Evolutionary conservation across 2,329 filamentous ascomycete genomes (phyloP).

Genomic region (Penicillium digitatum): DNA sequence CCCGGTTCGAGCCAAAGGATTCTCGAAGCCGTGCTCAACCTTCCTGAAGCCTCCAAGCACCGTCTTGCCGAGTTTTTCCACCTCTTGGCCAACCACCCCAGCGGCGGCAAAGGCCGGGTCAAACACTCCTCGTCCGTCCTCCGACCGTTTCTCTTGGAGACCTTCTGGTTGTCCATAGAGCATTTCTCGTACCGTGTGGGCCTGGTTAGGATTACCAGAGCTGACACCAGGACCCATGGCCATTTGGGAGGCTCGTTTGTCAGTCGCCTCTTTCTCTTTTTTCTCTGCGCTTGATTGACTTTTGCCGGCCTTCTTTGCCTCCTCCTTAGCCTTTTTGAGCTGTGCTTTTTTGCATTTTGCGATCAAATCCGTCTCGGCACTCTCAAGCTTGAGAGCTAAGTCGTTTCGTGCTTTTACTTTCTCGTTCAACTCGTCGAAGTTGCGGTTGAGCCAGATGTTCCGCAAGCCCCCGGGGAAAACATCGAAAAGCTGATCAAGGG

Average conservation of each 20-base stretch:
- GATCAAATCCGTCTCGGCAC: constrained; percentile 80
- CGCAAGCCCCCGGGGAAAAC: constrained; percentile 92
- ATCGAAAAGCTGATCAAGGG: constrained; percentile 80
- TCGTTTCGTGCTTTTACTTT: constrained; percentile 74
- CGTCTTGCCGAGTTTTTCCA: constrained; percentile 45
- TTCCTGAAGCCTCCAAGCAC: constrained; percentile 44
- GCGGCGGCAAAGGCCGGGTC: constrained; percentile 52
- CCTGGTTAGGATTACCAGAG: constrained; percentile 56
- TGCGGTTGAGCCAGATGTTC: constrained; percentile 94
- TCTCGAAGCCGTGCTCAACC: constrained; percentile 37
- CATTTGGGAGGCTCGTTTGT: constrained; percentile 45
- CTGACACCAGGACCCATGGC: constrained; percentile 51
- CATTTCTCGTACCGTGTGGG: constrained; percentile 48
- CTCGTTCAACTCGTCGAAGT: constrained; percentile 75
- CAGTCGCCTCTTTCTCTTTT: constrained; percentile 49
- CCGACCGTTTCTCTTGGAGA: constrained; percentile 10
- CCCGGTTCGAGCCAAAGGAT: constrained; percentile 32
- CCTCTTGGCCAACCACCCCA: constrained; percentile 49
- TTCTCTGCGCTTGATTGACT: constrained; percentile 36
- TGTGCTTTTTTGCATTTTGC: constrained; percentile 74
- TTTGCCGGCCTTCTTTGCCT: constrained; percentile 58
- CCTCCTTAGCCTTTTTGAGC: constrained; percentile 63
- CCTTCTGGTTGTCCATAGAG: constrained; percentile 30
- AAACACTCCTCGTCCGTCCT: constrained; percentile 26
- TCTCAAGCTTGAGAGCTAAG: constrained; percentile 69